Conservation (phyloP, 352 stramenopile species). For the Phytopythium ostracodes region DNA sequence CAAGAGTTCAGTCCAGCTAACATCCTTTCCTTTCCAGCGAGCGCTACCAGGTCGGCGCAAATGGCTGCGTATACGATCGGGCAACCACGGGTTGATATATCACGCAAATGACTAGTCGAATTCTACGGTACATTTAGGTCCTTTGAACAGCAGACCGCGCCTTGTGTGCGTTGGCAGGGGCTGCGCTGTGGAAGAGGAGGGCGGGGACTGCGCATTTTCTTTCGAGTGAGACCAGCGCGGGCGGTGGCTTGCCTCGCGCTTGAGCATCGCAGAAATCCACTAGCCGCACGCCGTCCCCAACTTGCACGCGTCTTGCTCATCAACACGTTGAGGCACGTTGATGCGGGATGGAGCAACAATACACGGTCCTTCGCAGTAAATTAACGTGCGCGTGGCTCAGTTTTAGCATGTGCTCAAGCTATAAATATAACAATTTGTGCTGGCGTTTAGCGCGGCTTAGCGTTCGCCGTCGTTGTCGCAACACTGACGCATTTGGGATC, state of each 20-base stretch:
- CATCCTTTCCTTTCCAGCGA: background rate
- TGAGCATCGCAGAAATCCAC: background rate
- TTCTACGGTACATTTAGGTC: background rate
- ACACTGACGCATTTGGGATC: background rate
- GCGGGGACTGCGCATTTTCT: background rate
- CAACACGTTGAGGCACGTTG: background rate
- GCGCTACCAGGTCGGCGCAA: background rate
- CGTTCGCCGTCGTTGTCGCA: background rate
- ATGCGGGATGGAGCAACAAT: background rate
- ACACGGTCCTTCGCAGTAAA: background rate
- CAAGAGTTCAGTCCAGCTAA: conserved; percentile 7
- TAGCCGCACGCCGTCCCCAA: background rate
- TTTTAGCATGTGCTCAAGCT: background rate
- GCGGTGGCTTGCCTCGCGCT: background rate
- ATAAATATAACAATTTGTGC: no score
- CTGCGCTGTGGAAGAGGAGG: no score
- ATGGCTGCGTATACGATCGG: background rate
- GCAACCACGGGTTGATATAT: conserved; percentile 2
- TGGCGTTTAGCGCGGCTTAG: background rate
- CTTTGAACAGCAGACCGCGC: no score
- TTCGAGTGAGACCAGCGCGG: background rate
- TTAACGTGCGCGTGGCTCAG: background rate
- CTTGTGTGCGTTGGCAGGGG: background rate
- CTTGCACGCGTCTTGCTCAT: background rate
- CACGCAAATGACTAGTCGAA: background rate